Base-by-base conservation (phyloP, 441 rosid genomes). In the Pelargonium myrrhifolium region DNA sequence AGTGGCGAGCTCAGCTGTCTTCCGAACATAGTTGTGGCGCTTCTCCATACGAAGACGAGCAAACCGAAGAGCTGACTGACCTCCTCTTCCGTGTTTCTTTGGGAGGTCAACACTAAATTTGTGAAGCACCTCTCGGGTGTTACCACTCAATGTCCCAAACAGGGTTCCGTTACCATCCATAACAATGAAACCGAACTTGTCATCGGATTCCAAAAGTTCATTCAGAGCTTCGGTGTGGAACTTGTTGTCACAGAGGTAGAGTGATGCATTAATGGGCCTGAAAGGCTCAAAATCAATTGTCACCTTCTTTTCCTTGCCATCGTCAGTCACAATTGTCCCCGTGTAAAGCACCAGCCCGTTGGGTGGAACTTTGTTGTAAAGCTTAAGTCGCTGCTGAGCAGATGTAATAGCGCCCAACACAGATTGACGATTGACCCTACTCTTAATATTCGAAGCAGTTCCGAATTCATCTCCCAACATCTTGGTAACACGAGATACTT, bases 391-490 rank as follows among this genome's bases (percentile, higher is more conserved):
- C 72, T 91, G 97, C 74, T 86, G 96, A 68, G 96, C 96, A 7
- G 96, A 91, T 0, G 96, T 91, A 65, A 89, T 91, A 2, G 97
- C 96, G 56, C 92, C 92, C 2, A 89, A 70, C 53, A 90, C 97
- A 62, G 97, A 90, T 65, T 90, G 97, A 43, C 97, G 89, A 74
- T 91, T 91, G 55, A 89, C 47, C 47, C 47, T 42, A 11, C 47
- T 42, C 47, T 42, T 42, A 11, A 42, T 42, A 11, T 42, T 42
- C 9, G 97, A 91, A 22, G 96, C 97, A 60, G 97, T 89, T 72
- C 96, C 96, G 66, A 82, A 87, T 72, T 91, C 97, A 75, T 91
- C 93, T 4, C 92, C 91, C 21, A 90, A 87, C 97, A 90, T 88
- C 83, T 90, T 90, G 6, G 93, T 84, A 56, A 88, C 96, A 69